Base-by-base conservation (phyloP, 2,329 filamentous ascomycete species). In the Phyllosticta citrichinensis region DNA sequence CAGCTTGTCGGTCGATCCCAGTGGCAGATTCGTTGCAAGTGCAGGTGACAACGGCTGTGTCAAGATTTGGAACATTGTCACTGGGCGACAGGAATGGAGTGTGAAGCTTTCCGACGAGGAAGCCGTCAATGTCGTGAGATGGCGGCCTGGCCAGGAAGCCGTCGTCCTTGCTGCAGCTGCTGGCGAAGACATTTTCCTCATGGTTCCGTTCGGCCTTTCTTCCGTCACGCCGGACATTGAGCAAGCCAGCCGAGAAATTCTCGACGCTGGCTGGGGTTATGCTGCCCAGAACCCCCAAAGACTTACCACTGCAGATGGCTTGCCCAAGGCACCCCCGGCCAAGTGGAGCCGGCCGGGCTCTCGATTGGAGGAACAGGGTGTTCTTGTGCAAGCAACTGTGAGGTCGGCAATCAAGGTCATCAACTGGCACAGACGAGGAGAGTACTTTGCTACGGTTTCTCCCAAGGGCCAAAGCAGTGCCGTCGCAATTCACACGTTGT, bases 1-100 rank as follows among this genome's bases (percentile, higher is more conserved):
- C 57, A 88, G 87, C 56, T 82, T 96, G 14, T 82, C 89, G 8
- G 85, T 97, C 64, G 93, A 96, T 71, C 91, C 94, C 2, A 86
- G 86, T 51, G 91, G 94, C 52, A 81, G 87, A 63, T 97, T 87
- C 81, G 78, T 97, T 62, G 94, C 94, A 1, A 96, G 88, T 66
- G 94, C 93, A 69, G 94, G 94, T 55, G 92, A 97, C 68, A 95
- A 99, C 74, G 93, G 94, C 33, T 94, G 88, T 20, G 87, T 96
- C 24, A 85, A 92, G 61, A 83, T 99, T 24, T 97, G 93, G 92
- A 88, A 94, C 64, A 81, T 97, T 61, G 73, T 87, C 60, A 94
- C 91, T 9, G 92, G 91, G 35, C 87, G 92, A 63, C 89, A 96
- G 73, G 81, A 96, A 60, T 97, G 91, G 91, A 87, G 84, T 66